Evolutionary conservation across 176 grass and related monocot species (phyloP).

Genomic region (Zoysia pacifica): DNA sequence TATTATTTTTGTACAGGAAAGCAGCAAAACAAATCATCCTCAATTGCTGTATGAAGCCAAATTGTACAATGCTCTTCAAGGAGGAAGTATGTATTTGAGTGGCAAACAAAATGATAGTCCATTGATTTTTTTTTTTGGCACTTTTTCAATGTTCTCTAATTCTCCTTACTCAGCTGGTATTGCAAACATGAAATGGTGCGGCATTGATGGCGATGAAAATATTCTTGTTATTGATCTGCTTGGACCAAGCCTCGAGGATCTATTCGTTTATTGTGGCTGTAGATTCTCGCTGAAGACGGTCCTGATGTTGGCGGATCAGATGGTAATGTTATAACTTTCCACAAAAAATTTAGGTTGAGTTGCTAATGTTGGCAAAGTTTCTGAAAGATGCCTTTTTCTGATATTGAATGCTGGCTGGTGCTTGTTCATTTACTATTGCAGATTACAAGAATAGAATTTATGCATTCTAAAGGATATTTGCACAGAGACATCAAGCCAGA

Average conservation of each 20-base stretch:
- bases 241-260: conserved; percentile 79
- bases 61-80: conserved; percentile 76
- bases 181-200: conserved; percentile 82
- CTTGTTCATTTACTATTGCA: conserved; percentile 17
- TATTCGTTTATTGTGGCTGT: conserved; percentile 76
- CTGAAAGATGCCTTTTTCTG: conserved; percentile 1
- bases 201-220: conserved; percentile 74
- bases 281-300: conserved; percentile 87
- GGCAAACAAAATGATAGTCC: background rate
- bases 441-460: conserved; percentile 81
- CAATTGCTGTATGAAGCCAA: conserved; percentile 87
- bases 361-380: conserved; percentile 21
- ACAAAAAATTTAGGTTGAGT: conserved; percentile 1
- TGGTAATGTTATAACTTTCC: conserved; percentile 53
- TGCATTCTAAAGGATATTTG: conserved; percentile 80
- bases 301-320: conserved; percentile 81
- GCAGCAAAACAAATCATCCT: conserved; percentile 77
- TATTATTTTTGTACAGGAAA: conserved; percentile 56
- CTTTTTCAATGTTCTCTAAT: conserved; percentile 10
- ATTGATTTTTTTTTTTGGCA: background rate
- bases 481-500: conserved; percentile 86
- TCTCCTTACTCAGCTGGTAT: conserved; percentile 56
- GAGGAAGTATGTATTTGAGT: conserved; percentile 60
- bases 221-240: conserved; percentile 90
- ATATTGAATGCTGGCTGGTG: background rate